Base-by-base conservation (phyloP, 768 basidiomycete genomes). In the Amanita fuliginea region DNA sequence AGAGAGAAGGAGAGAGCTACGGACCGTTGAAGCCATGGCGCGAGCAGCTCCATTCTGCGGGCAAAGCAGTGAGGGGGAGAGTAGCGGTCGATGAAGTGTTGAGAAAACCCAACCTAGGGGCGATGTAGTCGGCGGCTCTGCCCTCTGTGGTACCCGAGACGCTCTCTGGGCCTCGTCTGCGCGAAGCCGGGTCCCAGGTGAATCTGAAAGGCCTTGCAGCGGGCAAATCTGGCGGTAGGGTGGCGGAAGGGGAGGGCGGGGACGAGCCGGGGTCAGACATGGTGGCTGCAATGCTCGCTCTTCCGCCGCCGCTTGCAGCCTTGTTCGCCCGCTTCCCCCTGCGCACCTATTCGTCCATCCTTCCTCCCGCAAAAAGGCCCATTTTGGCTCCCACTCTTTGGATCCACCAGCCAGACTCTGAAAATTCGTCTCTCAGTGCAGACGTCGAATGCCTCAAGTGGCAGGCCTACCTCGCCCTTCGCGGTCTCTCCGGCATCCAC, bases 401-500 rank as follows among this genome's bases (percentile, higher is more conserved):
- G 83, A 77, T 89, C 19, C 69, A 69, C 13, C 74, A 78, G 18
- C 81, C 80, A 2, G 56, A 21, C 18, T 44, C 4, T 52, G 53
- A 10, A 60, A 18, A 45, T 37, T 53, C 43, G 46, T 55, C 67
- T n/a, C 74, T 91, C 53, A 87, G 85, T 64, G 62, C 72, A 47
- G 88, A 91, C 64, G 81, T 90, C 56, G 86, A 90, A 56, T 91
- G 88, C 61, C 76, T 92, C 60, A 90, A 88, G 65, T 91, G 88
- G 88, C 89, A 92, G 63, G 86, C 89, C 0, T 89, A 84, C 56
- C 70, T 86, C 42, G 81, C 82, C 21, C 77, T 83, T 42, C 80
- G 84, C 51, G 79, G 77, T 6, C 59, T 85, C 52, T 59, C 57
- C 16, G 54, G 62, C 56, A 64, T 86, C 48, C 65, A 63, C 18